phyloP scores from a whole-genome alignment of 768 basidiomycete genomes.

The Tylopilus felleus region DNA sequence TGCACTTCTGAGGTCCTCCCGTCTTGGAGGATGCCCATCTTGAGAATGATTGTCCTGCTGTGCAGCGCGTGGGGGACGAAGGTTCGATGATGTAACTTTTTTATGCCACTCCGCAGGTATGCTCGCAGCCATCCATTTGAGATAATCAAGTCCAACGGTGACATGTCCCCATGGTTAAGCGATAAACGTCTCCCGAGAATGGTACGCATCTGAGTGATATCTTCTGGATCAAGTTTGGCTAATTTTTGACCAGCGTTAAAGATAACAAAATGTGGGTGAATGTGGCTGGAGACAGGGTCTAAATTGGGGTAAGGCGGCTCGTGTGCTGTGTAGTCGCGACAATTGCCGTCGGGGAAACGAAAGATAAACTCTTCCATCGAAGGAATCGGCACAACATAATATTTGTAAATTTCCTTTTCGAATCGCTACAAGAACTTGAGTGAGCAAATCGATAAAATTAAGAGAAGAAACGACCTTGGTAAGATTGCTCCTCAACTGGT shows the following conservation, averaged over 20 bases:
- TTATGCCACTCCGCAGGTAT: not conserved
- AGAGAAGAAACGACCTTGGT: not conserved
- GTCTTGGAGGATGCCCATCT: not conserved
- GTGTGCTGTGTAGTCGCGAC: not conserved
- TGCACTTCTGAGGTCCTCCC: not conserved
- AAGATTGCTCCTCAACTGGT: not conserved
- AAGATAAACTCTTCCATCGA: not conserved
- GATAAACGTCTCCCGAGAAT: not conserved
- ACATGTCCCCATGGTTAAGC: not conserved
- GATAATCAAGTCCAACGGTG: not conserved
- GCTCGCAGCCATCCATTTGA: not conserved
- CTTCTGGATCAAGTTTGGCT: not conserved
- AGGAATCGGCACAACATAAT: not conserved
- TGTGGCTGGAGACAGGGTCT: not conserved
- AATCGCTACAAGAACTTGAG: not conserved
- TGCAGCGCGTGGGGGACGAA: not conserved
- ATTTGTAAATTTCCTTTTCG: not conserved
- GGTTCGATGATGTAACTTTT: not conserved
- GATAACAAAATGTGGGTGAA: not conserved
- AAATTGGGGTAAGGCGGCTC: not conserved
- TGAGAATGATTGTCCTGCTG: not conserved
- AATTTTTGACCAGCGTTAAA: not conserved
- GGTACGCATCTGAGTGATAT: not conserved
- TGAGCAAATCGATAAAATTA: not conserved
- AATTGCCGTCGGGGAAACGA: not conserved